Evolutionary conservation across 352 stramenopile genomes (phyloP), one percentile per base, ranked within the genome.

Genomic region (Phytopythium cucurbitacearum): DNA sequence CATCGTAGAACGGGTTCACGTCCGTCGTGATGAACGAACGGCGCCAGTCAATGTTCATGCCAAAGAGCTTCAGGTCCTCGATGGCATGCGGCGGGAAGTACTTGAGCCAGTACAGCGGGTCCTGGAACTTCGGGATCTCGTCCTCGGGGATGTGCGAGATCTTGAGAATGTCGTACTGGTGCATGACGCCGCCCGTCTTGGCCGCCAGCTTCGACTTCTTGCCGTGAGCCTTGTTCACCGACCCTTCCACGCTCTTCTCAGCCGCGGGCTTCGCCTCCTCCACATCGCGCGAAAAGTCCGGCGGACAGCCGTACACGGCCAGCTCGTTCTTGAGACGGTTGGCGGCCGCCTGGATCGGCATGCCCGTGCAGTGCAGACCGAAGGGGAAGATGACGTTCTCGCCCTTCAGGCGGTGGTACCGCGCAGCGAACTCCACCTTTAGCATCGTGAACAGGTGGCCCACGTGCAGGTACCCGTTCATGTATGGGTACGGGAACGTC

Each of bases 401-500:
- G 43, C 97, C 98, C 75, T 98, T 95, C 49, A 99, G 87, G 42
- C 95, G 89, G 69, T 99, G 95, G 55, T 86, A 95, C 21, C 85
- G 85, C 38, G 83, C 85, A 6, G 89, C 81, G 62, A 97, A 97
- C 63, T 97, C 92, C 7, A 98, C 96, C 79, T 99, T 99, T 54
- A 97, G 98, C 58, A 99, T 87, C 56, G 89, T 98, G 82, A 99
- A 99, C 40, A 92, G 69, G 65, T 97, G 90, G 11, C 98, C 98
- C 60, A 99, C 89, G 77, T 99, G 98, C 68, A 99, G 74, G 62
- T 97, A 97, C 34, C 97, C 98, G 70, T 99, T 99, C 85, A 98
- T 99, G 87, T 99, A 99, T 40, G 98, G 98, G 77, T 98, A 99
- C 38, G 98, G 98, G 76, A 99, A 99, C 13, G 97, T 99, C 3